Base-by-base conservation (phyloP, 2,329 filamentous ascomycete genomes). In the Aspergillus sp. region DNA sequence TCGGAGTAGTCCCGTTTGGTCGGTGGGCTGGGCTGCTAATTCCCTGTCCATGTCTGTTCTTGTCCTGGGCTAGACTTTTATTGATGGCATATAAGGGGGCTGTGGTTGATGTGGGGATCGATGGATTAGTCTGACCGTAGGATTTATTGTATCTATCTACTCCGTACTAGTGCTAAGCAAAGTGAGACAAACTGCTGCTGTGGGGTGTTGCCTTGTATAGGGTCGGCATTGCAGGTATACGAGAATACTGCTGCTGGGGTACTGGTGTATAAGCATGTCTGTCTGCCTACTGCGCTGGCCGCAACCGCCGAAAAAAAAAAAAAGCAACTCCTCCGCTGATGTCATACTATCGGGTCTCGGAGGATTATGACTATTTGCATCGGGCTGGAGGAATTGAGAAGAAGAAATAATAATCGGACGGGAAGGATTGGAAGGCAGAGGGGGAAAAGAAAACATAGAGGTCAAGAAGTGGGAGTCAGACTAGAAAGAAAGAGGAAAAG, bases 1-100 rank as follows among this genome's bases (percentile, higher is more conserved):
- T 22, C 40, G 54, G 57, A 60, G 55, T 51, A 53, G 47, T 56
- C 51, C 57, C 57, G 57, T 60, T 54, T 60, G 57, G 57, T 51
- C 53, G 42, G 49, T 47, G 46, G 51, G 43, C 41, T 51, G 51
- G 20, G 20, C 20, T 22, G n/a, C n/a, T n/a, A n/a, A n/a, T n/a
- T n/a, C n/a, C n/a, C n/a, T n/a, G n/a, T 40, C 48, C 55, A 53
- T 56, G 45, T 55, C 50, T 43, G 47, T 30, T 53, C 24, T 8
- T 26, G 24, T 9, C 1, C 24, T 26, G 24, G 20, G 24, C 24
- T 26, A 26, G 24, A 26, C 24, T 8, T 26, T 8, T 8, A 26
- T 26, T 8, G 8, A 26, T 26, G 24, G 9, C 2, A 8, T 26
- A 9, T n/a, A n/a, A n/a, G n/a, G n/a, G n/a, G n/a, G n/a, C n/a